Conservation (phyloP, 331 rosid genomes). For the Acacia pycnantha region DNA sequence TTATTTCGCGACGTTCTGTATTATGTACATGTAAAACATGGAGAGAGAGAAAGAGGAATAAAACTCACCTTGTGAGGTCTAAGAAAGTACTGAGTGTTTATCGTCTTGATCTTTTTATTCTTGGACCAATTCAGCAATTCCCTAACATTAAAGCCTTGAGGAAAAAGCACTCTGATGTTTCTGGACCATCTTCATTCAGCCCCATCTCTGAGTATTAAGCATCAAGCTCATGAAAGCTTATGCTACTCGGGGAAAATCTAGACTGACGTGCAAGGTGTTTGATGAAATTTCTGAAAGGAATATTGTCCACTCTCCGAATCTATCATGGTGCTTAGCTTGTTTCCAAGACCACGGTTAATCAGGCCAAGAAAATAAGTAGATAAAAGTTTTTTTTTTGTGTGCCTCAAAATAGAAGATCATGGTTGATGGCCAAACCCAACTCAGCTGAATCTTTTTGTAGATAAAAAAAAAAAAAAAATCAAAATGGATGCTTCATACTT, state of each 20-base stretch:
- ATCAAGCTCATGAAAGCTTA: too few relatives aligned
- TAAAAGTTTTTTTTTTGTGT: too few relatives aligned
- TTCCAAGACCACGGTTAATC: too few relatives aligned
- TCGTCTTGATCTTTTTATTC: neutral
- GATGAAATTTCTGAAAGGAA: too few relatives aligned
- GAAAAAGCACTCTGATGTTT: neutral
- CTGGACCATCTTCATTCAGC: neutral
- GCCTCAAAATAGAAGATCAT: too few relatives aligned
- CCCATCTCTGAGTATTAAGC: too few relatives aligned
- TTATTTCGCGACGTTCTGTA: too few relatives aligned
- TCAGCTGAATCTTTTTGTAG: neutral
- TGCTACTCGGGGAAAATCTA: too few relatives aligned
- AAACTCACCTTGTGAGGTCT: neutral
- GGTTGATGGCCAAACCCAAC: neutral
- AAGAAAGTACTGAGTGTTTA: neutral
- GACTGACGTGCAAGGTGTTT: too few relatives aligned
- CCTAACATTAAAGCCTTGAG: neutral
- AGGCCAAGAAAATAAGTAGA: too few relatives aligned
- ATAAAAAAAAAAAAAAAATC: neutral
- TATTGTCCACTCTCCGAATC: too few relatives aligned
- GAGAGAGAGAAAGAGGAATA: neutral
- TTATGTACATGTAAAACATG: neutral
- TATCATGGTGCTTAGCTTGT: too few relatives aligned
- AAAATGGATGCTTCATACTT: neutral
- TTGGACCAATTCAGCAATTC: neutral